These are phyloP conservation scores for Pneumocystis jirovecii DNA, from an alignment of 1,139 yeast genomes.

Conservation along the genomic window DNA sequence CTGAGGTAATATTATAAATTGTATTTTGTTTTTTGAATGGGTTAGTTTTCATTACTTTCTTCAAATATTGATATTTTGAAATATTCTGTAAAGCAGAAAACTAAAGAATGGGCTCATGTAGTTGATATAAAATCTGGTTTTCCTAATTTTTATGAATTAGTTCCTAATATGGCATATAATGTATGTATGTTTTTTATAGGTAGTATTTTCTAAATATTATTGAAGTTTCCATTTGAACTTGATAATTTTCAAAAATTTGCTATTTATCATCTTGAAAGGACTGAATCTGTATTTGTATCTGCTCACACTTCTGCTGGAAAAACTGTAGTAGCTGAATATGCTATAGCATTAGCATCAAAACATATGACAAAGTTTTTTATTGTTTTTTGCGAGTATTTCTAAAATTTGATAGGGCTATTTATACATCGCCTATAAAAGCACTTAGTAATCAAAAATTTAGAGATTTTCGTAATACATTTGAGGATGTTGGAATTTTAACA, in stretches of 20 bases:
- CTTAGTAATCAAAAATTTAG: conserved; percentile 86
- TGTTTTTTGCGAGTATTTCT: not conserved
- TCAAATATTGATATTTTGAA: not conserved
- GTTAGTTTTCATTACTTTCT: conserved; percentile 2
- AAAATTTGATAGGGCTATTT: conserved; percentile 38
- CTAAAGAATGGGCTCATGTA: conserved; percentile 72
- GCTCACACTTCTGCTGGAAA: conserved; percentile 96
- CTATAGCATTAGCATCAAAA: conserved; percentile 81
- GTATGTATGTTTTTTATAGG: not conserved
- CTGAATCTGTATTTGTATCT: conserved; percentile 94
- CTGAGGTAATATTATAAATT: conserved; percentile 25
- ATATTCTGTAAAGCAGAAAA: conserved; percentile 4
- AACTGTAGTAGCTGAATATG: conserved; percentile 86
- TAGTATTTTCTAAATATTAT: not conserved
- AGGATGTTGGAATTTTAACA: conserved; percentile 88
- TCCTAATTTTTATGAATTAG: conserved; percentile 69
- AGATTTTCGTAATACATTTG: conserved; percentile 71
- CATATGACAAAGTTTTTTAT: conserved; percentile 52
- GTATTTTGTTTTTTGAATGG: not conserved
- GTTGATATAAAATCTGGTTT: conserved; percentile 75
- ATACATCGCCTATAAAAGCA: conserved; percentile 88
- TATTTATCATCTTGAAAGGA: conserved; percentile 86
- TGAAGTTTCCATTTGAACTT: conserved; percentile 71
- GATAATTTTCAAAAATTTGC: conserved; percentile 97
- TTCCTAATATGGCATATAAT: conserved; percentile 79